phyloP scores from a whole-genome alignment of 1,284 basidiomycete genomes.

The Coniferiporia sulphurascens region DNA sequence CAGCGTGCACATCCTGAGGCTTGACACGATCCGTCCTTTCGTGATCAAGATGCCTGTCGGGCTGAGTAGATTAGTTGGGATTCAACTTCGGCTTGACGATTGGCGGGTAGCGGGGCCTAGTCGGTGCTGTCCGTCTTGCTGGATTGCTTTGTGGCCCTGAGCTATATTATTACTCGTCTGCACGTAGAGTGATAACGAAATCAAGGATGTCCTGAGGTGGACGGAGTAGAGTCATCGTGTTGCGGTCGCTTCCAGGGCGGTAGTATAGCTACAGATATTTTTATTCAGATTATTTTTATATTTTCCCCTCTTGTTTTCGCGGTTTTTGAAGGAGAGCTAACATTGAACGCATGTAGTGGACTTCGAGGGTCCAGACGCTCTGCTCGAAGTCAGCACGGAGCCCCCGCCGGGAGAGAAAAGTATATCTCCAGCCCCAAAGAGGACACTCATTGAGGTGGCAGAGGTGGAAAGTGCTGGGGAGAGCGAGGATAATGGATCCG shows the following conservation, averaged over 20 bases:
- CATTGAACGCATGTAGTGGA: constrained; percentile 13
- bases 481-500: constrained; percentile 45
- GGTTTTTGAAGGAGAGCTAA: background rate
- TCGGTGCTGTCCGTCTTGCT: background rate
- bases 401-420: constrained; percentile 13
- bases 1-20: background rate
- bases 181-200: background rate
- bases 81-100: background rate
- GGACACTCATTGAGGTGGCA: constrained; percentile 9
- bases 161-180: background rate
- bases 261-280: background rate
- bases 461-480: constrained; percentile 14
- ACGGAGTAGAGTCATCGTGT: background rate
- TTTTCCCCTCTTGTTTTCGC: background rate
- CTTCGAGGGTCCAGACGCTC: constrained; percentile 13
- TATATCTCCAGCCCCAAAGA: constrained; percentile 21
- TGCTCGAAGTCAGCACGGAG: constrained; percentile 3
- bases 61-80: background rate
- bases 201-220: background rate
- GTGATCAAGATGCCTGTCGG: background rate
- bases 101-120: background rate
- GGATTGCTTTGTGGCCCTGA: background rate
- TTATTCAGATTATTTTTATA: background rate
- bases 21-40: background rate
- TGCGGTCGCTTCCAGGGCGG: background rate